Conservation (phyloP, 2,329 filamentous ascomycete species). For the Diaporthe batatas region DNA sequence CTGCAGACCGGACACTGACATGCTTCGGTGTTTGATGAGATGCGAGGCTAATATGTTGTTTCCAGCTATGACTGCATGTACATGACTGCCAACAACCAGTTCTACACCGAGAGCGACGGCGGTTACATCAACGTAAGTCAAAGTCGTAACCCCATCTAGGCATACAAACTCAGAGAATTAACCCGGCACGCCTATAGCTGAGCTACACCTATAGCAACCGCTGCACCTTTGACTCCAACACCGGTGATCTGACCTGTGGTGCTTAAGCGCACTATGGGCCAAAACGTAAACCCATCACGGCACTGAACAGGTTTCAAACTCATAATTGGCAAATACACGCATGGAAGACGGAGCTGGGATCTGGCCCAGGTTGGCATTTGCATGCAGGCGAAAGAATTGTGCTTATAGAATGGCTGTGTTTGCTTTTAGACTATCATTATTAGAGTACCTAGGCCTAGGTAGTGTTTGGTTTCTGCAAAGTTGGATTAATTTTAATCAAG, state of each 20-base stretch:
- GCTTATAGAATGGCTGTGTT: neutral
- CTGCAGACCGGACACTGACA: neutral
- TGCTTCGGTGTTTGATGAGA: neutral
- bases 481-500: neutral
- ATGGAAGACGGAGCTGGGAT: neutral
- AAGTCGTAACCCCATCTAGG: neutral
- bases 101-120: slow-evolving; percentile 40
- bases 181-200: neutral
- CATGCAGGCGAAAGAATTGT: neutral
- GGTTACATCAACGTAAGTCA: slow-evolving; percentile 42
- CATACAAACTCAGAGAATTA: neutral
- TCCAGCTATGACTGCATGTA: slow-evolving; percentile 44
- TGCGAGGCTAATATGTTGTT: neutral
- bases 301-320: too few relatives aligned
- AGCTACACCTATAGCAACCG: slow-evolving; percentile 21
- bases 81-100: slow-evolving; percentile 41
- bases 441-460: too few relatives aligned
- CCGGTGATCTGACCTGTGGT: slow-evolving; percentile 20
- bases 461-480: too few relatives aligned
- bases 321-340: neutral
- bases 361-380: neutral
- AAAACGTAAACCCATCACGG: too few relatives aligned
- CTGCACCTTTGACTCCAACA: neutral
- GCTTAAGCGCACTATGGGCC: neutral
- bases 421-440: too few relatives aligned